phyloP scores from a whole-genome alignment of 148 eudicot genomes.

The Cornus suecica region DNA sequence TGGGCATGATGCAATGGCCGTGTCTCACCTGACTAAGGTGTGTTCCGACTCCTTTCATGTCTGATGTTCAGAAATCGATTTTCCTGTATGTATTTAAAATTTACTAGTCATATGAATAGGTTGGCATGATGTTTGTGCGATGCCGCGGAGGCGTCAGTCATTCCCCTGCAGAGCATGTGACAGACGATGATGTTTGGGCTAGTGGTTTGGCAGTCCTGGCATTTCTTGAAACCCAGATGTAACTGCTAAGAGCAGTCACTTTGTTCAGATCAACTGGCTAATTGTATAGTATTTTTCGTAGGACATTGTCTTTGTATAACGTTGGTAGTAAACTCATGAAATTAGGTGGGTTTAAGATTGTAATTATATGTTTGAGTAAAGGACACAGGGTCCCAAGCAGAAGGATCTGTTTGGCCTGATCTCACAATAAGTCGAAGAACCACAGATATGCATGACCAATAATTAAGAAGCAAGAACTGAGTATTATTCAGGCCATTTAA shows the following conservation, averaged over 20 bases:
- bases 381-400: no score
- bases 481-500: no score
- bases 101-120: conserved; percentile 33
- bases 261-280: background rate
- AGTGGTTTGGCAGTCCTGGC: conserved; percentile 76
- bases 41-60: conserved; percentile 6
- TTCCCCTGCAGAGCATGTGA: conserved; percentile 89
- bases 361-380: no score
- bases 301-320: background rate
- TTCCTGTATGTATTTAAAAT: background rate
- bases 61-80: background rate
- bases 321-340: no score
- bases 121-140: conserved; percentile 94
- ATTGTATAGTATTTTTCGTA: background rate
- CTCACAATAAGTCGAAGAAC: no score
- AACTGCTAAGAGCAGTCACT: background rate
- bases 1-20: conserved; percentile 99
- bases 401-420: no score
- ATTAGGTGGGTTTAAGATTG: no score
- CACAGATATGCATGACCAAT: no score
- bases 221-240: conserved; percentile 66
- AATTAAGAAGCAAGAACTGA: no score
- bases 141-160: conserved; percentile 97
- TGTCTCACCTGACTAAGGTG: conserved; percentile 94
- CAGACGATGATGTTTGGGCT: conserved; percentile 92